A percentile compares a stretch with the other conserved stretches of the same genome.
Conservation (phyloP, 176 grass and related monocot species). For the Raddia distichophylla region DNA sequence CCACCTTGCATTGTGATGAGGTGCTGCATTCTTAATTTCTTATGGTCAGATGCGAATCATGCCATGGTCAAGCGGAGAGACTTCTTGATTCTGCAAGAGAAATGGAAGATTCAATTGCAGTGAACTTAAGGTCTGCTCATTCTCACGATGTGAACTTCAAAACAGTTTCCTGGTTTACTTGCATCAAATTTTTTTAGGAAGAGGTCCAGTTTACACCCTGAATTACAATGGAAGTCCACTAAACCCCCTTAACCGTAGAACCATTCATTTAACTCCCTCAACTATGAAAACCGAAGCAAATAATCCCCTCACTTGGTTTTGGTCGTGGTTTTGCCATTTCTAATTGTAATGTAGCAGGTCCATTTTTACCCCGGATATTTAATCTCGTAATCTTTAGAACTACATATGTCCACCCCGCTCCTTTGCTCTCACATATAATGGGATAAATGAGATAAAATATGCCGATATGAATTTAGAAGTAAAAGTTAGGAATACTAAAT, state of each 20-base stretch:
- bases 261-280: too few relatives aligned
- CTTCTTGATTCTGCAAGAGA: slow-evolving; percentile 97
- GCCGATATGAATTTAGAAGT: background rate
- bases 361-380: too few relatives aligned
- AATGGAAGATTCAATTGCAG: slow-evolving; percentile 99
- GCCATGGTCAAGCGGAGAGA: slow-evolving; percentile 97
- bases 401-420: too few relatives aligned
- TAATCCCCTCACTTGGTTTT: too few relatives aligned
- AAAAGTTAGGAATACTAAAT: slow-evolving; percentile 17
- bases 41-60: slow-evolving; percentile 88
- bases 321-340: too few relatives aligned
- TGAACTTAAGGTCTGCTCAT: slow-evolving; percentile 82
- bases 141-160: slow-evolving; percentile 3
- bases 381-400: too few relatives aligned
- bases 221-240: too few relatives aligned
- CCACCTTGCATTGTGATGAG: background rate
- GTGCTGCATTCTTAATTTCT: slow-evolving; percentile 37
- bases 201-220: too few relatives aligned
- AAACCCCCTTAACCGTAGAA: too few relatives aligned
- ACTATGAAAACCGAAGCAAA: too few relatives aligned
- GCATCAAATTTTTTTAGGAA: background rate
- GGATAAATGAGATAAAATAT: background rate
- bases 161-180: background rate
- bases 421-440: background rate
- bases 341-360: too few relatives aligned